Evolutionary conservation across 2,329 filamentous ascomycete species (phyloP), one percentile per base, ranked within the genome.

Genomic region (Arthrinium phaeospermum): DNA sequence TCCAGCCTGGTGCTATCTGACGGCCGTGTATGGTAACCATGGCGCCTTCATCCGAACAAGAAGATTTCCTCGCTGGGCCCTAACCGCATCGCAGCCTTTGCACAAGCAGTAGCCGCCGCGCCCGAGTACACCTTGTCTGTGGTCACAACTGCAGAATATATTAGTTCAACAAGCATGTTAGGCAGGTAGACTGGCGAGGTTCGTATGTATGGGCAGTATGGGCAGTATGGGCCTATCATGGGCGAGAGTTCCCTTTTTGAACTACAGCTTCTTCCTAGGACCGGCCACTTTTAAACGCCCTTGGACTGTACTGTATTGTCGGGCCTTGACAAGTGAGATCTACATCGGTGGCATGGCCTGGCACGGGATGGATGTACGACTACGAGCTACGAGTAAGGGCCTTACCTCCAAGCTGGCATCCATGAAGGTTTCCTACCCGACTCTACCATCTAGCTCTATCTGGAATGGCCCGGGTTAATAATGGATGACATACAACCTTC

Each of bases 401-500:
- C 5, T 61, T 10, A 61, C 30, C 53, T 61, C 30, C 30, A 34
- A 34, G 53, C 27, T 34, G 19, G 14, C 53, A n/a, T 41, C 57
- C 57, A 64, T 41, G 57, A 64, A 64, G 34, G 57, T 64, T 64
- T 64, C 57, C 57, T 41, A 64, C 57, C 57, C 57, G 57, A 57
- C n/a, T 51, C n/a, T 51, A 14, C 49, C 27, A 30, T 30, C 27
- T 30, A 30, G 14, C 57, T 64, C 19, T 12, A 41, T 64, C 34
- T n/a, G 57, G 57, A n/a, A 64, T 61, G 53, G 53, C 19, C 16
- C 19, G 53, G 16, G 53, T 64, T 64, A 41, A 64, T 64, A 41
- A 64, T 64, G 57, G 57, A 64, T 64, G 57, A 41, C 57, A 64
- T 64, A 64, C 57, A 64, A 41, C 57, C 57, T 64, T 64, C 57